These are phyloP conservation scores for Trichosporon inkin DNA, from an alignment of 1,284 basidiomycete species.

Conservation along the genomic window DNA sequence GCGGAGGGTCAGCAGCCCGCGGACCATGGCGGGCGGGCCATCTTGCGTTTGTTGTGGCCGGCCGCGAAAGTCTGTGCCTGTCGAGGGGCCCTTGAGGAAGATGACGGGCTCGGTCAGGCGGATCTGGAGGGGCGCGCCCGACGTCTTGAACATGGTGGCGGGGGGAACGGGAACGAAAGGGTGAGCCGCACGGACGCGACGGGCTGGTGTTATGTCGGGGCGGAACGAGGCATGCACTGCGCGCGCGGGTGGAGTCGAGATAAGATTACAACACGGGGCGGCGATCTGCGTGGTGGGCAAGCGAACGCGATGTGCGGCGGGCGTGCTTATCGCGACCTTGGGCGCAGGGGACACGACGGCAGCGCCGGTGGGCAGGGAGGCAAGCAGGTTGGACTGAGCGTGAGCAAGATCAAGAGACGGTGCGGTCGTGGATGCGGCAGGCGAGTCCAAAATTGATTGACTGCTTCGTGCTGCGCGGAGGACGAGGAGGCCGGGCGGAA, in stretches of 20 bases:
- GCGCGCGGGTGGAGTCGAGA: neutral
- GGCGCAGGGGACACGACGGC: neutral
- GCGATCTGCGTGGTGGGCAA: constrained; percentile 2
- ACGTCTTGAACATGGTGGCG: constrained; percentile 79
- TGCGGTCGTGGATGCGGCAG: too few species aligned
- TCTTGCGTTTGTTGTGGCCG: constrained; percentile 53
- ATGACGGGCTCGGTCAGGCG: constrained; percentile 77
- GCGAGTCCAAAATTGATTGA: too few species aligned
- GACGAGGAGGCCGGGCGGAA: too few species aligned
- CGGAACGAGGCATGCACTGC: constrained; percentile 1
- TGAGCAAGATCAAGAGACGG: too few species aligned
- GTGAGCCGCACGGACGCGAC: neutral
- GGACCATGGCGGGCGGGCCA: constrained; percentile 68
- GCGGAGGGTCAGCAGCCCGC: constrained; percentile 79
- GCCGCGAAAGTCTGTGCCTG: constrained; percentile 52
- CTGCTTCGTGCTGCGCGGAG: neutral
- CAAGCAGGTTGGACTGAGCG: too few species aligned
- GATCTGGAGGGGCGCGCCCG: constrained; percentile 63
- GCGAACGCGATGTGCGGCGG: neutral
- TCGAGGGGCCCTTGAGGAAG: constrained; percentile 60
- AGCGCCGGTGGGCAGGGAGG: too few species aligned
- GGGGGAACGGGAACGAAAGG: too few species aligned
- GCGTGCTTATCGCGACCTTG: neutral
- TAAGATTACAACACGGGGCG: constrained; percentile 2
- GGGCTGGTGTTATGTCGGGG: neutral